These are phyloP conservation scores for Fusarium sp. DNA, from an alignment of 2,329 filamentous ascomycete genomes.

Conservation along the genomic window DNA sequence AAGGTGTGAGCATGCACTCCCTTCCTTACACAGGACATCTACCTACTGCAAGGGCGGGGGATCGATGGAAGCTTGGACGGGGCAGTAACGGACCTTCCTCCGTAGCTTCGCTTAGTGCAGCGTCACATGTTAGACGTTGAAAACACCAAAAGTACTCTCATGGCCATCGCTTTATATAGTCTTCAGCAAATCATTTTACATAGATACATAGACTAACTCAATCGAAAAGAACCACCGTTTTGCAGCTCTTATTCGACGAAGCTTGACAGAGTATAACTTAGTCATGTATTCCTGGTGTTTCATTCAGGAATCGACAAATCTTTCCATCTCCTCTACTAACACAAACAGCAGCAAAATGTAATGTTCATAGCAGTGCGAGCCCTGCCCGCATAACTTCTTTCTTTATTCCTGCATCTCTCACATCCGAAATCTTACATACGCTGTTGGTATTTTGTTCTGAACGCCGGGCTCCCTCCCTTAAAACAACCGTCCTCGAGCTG, in stretches of 20 bases:
- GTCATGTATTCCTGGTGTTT: constrained; percentile 29
- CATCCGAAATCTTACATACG: constrained; percentile 47
- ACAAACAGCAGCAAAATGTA: constrained; percentile 16
- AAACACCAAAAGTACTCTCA: neutral
- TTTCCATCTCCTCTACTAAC: constrained; percentile 23
- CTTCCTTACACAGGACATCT: neutral
- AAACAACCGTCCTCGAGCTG: constrained; percentile 23
- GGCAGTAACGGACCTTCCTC: constrained; percentile 10
- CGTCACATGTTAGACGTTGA: constrained; percentile 29
- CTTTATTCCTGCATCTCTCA: constrained; percentile 21
- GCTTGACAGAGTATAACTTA: neutral
- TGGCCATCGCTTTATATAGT: neutral
- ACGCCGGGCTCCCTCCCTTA: constrained; percentile 43
- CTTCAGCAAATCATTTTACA: neutral
- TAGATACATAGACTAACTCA: neutral
- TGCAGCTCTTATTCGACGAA: neutral
- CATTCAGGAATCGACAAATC: constrained; percentile 21
- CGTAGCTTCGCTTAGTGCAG: constrained; percentile 24
- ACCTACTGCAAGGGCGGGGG: constrained; percentile 18
- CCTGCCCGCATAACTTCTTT: constrained; percentile 25
- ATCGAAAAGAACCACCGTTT: too few species aligned
- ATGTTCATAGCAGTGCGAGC: constrained; percentile 21
- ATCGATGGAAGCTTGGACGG: constrained; percentile 1
- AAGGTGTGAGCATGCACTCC: constrained; percentile 15
- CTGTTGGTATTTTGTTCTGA: constrained; percentile 47